Conservation (phyloP, 2,329 filamentous ascomycete genomes). For the Talaromyces islandicus region DNA sequence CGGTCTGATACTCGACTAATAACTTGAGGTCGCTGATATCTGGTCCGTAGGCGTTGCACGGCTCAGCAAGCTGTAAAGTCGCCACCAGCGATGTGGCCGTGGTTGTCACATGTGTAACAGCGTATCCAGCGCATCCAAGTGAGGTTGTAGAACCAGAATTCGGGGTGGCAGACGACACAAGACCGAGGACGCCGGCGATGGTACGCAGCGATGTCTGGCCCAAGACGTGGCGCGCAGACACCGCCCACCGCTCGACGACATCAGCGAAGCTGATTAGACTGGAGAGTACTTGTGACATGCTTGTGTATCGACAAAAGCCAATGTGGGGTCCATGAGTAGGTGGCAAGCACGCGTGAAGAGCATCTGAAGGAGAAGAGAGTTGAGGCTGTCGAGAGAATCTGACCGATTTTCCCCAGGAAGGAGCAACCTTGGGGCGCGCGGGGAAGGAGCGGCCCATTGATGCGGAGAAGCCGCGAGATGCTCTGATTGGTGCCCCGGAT, state of each 20-base stretch:
- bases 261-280: constrained; percentile 1
- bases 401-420: not conserved
- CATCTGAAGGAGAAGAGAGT: not conserved
- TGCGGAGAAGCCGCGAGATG: not conserved
- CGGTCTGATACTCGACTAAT: constrained; percentile 56
- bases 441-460: not conserved
- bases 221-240: constrained; percentile 3
- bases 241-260: constrained; percentile 2
- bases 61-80: constrained; percentile 58
- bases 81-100: constrained; percentile 45
- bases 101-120: constrained; percentile 24
- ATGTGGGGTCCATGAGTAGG: not conserved
- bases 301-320: not conserved
- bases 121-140: constrained; percentile 31
- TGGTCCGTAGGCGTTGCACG: constrained; percentile 56
- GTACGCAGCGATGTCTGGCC: constrained; percentile 6
- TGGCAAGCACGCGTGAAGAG: not conserved
- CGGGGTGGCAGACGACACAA: constrained; percentile 3
- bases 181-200: constrained; percentile 1
- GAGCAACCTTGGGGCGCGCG: too few species aligned
- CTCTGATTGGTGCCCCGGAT: too few species aligned
- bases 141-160: not conserved
- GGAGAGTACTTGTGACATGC: constrained; percentile 2
- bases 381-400: not conserved
- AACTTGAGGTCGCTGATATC: constrained; percentile 54